A percentile compares a stretch with the other conserved stretches of the same genome.
phyloP scores from a whole-genome alignment of 306 rosid species.

The Acacia confusa region DNA sequence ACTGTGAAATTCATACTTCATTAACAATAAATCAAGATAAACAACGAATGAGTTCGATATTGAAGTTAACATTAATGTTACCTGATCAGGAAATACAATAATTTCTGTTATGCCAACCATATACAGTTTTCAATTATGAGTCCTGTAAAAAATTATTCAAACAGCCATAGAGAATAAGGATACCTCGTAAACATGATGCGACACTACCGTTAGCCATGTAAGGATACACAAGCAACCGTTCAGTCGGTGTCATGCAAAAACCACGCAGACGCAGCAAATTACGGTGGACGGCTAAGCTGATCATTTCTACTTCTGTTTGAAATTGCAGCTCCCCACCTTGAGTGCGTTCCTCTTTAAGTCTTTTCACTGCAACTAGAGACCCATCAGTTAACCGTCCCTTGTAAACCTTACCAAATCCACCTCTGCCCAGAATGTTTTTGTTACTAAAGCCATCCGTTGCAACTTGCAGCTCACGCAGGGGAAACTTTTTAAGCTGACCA shows the following conservation, averaged over 20 bases:
- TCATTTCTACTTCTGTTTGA: background rate
- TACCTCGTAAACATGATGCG: conserved; percentile 28
- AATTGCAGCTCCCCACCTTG: conserved; percentile 18
- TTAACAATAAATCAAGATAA: no score
- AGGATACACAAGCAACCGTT: conserved; percentile 22
- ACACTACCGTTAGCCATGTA: conserved; percentile 31
- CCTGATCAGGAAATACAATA: no score
- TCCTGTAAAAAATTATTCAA: background rate
- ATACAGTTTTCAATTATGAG: background rate
- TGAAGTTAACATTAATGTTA: no score
- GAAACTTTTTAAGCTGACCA: conserved; percentile 33
- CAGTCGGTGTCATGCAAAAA: conserved; percentile 35
- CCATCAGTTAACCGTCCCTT: conserved; percentile 31
- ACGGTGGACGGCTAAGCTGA: background rate
- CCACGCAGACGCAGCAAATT: conserved; percentile 39
- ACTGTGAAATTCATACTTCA: no score
- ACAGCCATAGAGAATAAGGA: background rate
- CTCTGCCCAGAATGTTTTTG: conserved; percentile 19
- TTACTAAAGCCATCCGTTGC: conserved; percentile 20
- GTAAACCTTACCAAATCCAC: conserved; percentile 28
- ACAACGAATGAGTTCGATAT: no score
- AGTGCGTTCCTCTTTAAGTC: conserved; percentile 34
- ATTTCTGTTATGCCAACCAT: no score
- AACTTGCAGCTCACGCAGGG: conserved; percentile 27
- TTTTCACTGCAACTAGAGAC: conserved; percentile 29